phyloP scores from a whole-genome alignment of 2,329 filamentous ascomycete species.

The Graphilbum fragrans region DNA sequence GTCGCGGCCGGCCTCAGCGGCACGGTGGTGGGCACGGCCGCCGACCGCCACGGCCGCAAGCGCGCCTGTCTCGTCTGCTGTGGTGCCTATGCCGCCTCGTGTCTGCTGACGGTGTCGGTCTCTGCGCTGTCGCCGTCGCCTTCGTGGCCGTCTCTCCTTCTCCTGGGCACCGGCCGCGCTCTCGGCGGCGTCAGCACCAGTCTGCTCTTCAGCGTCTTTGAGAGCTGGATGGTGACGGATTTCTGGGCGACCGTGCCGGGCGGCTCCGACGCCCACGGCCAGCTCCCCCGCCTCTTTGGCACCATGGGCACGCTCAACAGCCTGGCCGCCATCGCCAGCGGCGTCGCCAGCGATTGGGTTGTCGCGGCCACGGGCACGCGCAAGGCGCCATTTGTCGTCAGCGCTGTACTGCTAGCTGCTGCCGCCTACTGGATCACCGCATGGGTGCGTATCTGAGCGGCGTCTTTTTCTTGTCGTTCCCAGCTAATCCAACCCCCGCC shows the following conservation, averaged over 20 bases:
- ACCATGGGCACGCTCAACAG: constrained; percentile 39
- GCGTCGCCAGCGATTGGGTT: constrained; percentile 37
- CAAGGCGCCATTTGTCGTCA: constrained; percentile 34
- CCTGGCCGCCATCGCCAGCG: constrained; percentile 39
- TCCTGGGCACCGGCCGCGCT: constrained; percentile 39
- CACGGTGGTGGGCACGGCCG: constrained; percentile 32
- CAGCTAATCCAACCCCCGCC: background rate
- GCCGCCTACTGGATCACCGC: constrained; percentile 32
- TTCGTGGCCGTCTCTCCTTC: too few relatives aligned
- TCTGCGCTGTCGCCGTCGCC: too few relatives aligned
- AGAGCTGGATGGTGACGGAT: constrained; percentile 50
- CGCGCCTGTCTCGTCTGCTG: constrained; percentile 43
- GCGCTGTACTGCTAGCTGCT: constrained; percentile 23
- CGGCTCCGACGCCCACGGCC: constrained; percentile 5
- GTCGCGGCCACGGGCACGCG: constrained; percentile 33
- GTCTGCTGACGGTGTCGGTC: constrained; percentile 24
- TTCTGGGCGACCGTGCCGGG: constrained; percentile 29
- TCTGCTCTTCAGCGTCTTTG: constrained; percentile 45
- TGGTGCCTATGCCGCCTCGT: constrained; percentile 37
- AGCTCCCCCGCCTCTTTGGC: constrained; percentile 37
- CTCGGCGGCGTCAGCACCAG: constrained; percentile 44
- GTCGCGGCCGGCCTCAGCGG: constrained; percentile 29
- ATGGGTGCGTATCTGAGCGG: constrained; percentile 27
- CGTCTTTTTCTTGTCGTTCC: background rate
- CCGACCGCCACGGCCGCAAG: constrained; percentile 37